A percentile compares a stretch with the other conserved stretches of the same genome.
Conservation (phyloP, 257 asterid species). For the Cynanchum wilfordii region DNA sequence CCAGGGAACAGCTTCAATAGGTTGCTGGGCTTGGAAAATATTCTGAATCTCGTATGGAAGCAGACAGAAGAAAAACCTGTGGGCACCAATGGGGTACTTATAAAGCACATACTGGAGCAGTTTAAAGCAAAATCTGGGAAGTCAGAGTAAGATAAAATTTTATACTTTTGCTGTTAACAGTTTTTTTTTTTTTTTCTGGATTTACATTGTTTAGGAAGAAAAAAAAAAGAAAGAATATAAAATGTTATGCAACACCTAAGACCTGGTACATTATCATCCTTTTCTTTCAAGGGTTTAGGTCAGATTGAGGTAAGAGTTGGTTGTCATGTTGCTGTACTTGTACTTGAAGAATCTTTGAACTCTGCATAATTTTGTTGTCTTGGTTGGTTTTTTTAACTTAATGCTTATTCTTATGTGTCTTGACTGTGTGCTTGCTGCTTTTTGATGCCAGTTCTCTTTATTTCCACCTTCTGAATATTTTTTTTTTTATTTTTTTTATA, state of each 20-base stretch:
- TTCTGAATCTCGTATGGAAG: constrained; percentile 96
- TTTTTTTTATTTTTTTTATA: too few species aligned
- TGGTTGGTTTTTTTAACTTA: neutral
- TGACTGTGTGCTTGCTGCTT: neutral
- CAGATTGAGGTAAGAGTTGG: constrained; percentile 3
- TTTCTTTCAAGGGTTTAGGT: neutral
- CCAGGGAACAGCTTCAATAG: constrained; percentile 89
- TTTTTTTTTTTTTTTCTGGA: neutral
- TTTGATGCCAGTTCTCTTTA: neutral
- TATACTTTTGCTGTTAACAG: constrained; percentile 9
- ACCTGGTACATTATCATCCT: neutral
- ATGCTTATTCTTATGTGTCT: neutral
- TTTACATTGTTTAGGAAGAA: neutral
- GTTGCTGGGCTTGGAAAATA: constrained; percentile 88
- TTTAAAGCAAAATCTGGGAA: constrained; percentile 87
- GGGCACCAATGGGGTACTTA: constrained; percentile 83
- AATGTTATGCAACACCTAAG: neutral
- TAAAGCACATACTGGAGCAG: constrained; percentile 94
- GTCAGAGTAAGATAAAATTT: constrained; percentile 70
- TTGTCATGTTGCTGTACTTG: too few species aligned
- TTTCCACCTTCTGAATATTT: neutral
- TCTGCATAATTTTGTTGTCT: neutral
- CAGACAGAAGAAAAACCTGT: constrained; percentile 87
- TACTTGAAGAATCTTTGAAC: neutral
- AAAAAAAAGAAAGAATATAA: neutral